Conservation (phyloP, 148 eudicot genomes). For the Vaccinium corymbosum region DNA sequence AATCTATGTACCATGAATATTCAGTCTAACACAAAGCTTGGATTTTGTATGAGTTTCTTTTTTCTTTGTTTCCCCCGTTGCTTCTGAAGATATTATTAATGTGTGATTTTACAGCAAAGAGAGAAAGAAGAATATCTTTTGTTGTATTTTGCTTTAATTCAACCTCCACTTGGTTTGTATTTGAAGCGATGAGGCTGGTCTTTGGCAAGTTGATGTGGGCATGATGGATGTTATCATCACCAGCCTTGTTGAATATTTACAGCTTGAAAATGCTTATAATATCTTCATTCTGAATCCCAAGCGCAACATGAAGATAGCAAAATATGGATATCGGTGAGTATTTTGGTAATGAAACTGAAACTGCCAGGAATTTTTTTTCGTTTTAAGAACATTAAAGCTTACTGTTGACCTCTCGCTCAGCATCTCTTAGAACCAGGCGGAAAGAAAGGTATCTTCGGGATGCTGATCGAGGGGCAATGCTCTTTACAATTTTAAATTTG, state of each 20-base stretch:
- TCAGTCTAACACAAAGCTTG: neutral
- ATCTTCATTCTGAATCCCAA: conserved; percentile 83
- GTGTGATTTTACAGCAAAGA: neutral
- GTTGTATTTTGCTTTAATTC: conserved; percentile 6
- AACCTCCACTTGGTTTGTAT: conserved; percentile 18
- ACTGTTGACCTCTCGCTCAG: conserved; percentile 7
- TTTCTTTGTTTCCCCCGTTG: neutral
- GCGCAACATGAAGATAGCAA: conserved; percentile 46
- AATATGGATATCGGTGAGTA: conserved; percentile 86
- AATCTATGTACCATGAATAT: neutral
- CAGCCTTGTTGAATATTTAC: conserved; percentile 81
- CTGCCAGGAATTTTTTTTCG: neutral
- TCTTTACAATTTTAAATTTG: neutral
- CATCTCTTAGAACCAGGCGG: neutral
- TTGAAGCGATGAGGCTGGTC: conserved; percentile 47
- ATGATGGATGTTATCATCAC: conserved; percentile 73
- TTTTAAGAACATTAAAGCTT: conserved; percentile 9
- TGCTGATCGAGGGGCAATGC: neutral
- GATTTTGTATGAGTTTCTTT: neutral
- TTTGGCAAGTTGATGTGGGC: conserved; percentile 95
- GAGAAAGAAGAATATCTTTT: neutral
- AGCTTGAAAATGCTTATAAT: conserved; percentile 77
- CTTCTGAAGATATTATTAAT: conserved; percentile 1
- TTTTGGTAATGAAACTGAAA: conserved; percentile 7
- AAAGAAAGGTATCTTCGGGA: neutral